A percentile compares a stretch with the other conserved stretches of the same genome.
Conservation (phyloP, 2,329 filamentous ascomycete genomes). For the Stemphylium lycopersici region DNA sequence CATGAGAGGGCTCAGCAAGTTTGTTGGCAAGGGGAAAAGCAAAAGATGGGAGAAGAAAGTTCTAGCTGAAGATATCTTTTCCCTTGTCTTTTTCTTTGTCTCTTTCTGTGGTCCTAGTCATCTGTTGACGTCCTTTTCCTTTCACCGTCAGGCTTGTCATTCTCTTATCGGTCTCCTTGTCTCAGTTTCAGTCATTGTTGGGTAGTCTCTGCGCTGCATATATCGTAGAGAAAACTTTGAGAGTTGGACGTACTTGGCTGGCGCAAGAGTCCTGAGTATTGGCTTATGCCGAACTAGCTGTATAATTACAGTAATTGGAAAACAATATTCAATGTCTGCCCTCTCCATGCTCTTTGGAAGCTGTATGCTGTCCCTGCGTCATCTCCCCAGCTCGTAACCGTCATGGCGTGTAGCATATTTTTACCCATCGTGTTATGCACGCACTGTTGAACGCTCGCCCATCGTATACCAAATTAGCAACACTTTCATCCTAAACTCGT, state of each 20-base stretch:
- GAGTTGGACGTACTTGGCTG: constrained; percentile 32
- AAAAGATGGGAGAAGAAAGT: constrained; percentile 23
- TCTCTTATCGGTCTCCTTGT: constrained; percentile 28
- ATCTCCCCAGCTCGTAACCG: not conserved
- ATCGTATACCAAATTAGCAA: constrained; percentile 1
- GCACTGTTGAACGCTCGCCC: not conserved
- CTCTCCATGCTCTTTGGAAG: not conserved
- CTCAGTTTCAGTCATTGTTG: constrained; percentile 23
- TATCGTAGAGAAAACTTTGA: constrained; percentile 24
- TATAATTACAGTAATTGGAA: constrained; percentile 35
- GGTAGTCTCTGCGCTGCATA: constrained; percentile 18
- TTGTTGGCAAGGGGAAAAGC: constrained; percentile 29
- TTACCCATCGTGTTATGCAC: not conserved
- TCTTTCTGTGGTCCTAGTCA: constrained; percentile 32
- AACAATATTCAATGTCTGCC: constrained; percentile 25
- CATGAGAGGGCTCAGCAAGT: constrained; percentile 25
- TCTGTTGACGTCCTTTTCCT: constrained; percentile 30
- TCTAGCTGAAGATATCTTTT: constrained; percentile 35
- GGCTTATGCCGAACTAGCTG: constrained; percentile 27
- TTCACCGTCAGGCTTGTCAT: constrained; percentile 26
- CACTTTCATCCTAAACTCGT: constrained; percentile 11
- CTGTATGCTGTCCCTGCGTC: not conserved
- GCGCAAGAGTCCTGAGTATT: constrained; percentile 36
- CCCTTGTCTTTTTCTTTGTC: constrained; percentile 37
- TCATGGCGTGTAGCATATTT: not conserved